phyloP scores from a whole-genome alignment of 2,329 filamentous ascomycete genomes.

The Hymenoscyphus occultus region DNA sequence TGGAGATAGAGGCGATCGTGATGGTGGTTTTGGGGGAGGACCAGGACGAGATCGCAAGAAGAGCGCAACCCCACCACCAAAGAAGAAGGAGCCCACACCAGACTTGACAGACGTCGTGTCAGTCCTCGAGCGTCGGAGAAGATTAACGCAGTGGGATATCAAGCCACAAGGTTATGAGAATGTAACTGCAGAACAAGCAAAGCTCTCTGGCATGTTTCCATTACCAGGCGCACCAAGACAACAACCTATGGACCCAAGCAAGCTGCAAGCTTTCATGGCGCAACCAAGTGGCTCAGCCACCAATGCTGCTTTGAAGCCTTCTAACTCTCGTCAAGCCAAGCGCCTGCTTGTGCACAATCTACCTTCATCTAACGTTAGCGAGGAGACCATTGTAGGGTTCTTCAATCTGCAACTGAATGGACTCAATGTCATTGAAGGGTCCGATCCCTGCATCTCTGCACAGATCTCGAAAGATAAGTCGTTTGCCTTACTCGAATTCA shows the following conservation, averaged over 20 bases:
- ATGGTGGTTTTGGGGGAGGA: conserved; percentile 47
- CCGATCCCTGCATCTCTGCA: conserved; percentile 80
- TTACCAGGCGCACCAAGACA: conserved; percentile 92
- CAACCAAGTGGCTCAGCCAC: conserved; percentile 68
- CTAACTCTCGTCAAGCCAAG: conserved; percentile 91
- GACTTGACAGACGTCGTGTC: conserved; percentile 86
- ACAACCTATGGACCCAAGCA: conserved; percentile 90
- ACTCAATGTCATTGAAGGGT: conserved; percentile 82
- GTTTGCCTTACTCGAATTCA: conserved; percentile 91
- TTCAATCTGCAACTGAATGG: conserved; percentile 97
- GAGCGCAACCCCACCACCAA: conserved; percentile 76
- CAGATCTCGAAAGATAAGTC: conserved; percentile 75
- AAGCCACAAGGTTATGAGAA: conserved; percentile 98
- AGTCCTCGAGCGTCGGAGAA: conserved; percentile 80
- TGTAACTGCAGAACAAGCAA: conserved; percentile 96
- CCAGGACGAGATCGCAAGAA: conserved; percentile 50
- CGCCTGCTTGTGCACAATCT: conserved; percentile 86
- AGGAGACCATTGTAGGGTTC: conserved; percentile 75
- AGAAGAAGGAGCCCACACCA: conserved; percentile 92
- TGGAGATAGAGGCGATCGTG: conserved; percentile 46
- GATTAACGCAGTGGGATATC: conserved; percentile 98
- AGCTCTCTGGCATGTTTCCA: conserved; percentile 98
- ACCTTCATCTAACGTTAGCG: conserved; percentile 61
- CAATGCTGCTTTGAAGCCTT: conserved; percentile 81
- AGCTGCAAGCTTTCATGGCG: conserved; percentile 93